Evolutionary conservation across 768 basidiomycete species (phyloP), one percentile per base, ranked within the genome.

Genomic region (Rhizopogon salebrosus): DNA sequence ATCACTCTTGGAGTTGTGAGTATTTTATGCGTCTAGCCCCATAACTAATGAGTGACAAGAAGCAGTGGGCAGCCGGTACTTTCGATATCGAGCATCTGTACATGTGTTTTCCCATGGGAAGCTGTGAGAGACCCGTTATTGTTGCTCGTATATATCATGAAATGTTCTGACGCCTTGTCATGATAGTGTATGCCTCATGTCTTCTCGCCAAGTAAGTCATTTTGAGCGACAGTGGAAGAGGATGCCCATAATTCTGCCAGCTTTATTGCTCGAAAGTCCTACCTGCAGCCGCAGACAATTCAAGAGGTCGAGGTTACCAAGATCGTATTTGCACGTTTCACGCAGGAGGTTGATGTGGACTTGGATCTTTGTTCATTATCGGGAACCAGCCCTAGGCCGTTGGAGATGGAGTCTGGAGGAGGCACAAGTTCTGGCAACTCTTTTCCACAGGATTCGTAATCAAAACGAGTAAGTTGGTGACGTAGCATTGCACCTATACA

Each of bases 181-280:
- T 39, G 9, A 31, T 6, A 67, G 65, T 67, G 34, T 67, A 67
- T 57, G 61, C 63, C 26, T 20, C 22, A 39, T 67, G 67, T 31
- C 50, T 67, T 2, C 66, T 67, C 57, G 51, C 65, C 18, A 67
- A 67, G 65, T 67, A 11, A 48, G 65, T 41, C 13, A 4, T 52
- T 52, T 5, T 2, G 14, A 24, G 34, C 1, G 18, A 4, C 34
- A 23, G 22, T 22, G 24, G 0, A 22, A 20, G 34, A 23, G 4
- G 4, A 14, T 5, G 22, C 36, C 57, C 41, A 64, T 10, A 37
- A 41, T 1, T 35, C 14, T 0, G 4, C 36, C n/a, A 66, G 67
- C 31, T 53, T 65, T 3, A 54, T 67, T 54, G 61, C 65, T 38
- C 67, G 61, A 26, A 57, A 59, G 22, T 69, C 67, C 16, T 69